A percentile compares a stretch with the other conserved stretches of the same genome.
Evolutionary conservation across 257 asterid genomes (phyloP).

Genomic region (Jasminum sambac): DNA sequence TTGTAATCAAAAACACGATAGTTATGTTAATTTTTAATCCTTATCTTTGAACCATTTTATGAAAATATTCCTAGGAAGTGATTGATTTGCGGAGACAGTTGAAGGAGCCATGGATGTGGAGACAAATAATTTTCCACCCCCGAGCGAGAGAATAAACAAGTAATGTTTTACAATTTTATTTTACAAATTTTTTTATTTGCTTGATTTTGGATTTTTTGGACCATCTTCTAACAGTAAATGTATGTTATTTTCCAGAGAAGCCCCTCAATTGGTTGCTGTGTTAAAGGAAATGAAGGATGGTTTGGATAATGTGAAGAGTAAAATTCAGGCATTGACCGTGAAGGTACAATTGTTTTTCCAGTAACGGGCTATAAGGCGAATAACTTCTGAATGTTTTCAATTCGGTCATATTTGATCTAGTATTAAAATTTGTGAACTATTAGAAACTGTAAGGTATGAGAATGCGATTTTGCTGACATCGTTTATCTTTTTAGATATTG

Average conservation of each 20-base stretch:
- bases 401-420: not conserved
- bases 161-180: not conserved
- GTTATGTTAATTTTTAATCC: too few relatives aligned
- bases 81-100: not conserved
- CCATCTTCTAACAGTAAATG: not conserved
- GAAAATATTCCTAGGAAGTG: too few relatives aligned
- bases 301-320: slow-evolving; percentile 54
- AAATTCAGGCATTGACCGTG: slow-evolving; percentile 53
- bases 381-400: not conserved
- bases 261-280: slow-evolving; percentile 60
- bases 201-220: not conserved
- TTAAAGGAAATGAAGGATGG: slow-evolving; percentile 87
- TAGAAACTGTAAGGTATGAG: too few relatives aligned
- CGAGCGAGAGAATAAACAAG: not conserved
- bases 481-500: not conserved
- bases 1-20: too few relatives aligned
- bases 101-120: not conserved
- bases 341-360: slow-evolving; percentile 46
- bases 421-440: too few relatives aligned
- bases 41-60: too few relatives aligned
- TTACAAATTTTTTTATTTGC: too few relatives aligned
- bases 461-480: too few relatives aligned
- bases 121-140: not conserved
- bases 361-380: not conserved
- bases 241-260: slow-evolving; percentile 46